phyloP scores from a whole-genome alignment of 129 eudicot genomes.

The Kitagawia praeruptora region DNA sequence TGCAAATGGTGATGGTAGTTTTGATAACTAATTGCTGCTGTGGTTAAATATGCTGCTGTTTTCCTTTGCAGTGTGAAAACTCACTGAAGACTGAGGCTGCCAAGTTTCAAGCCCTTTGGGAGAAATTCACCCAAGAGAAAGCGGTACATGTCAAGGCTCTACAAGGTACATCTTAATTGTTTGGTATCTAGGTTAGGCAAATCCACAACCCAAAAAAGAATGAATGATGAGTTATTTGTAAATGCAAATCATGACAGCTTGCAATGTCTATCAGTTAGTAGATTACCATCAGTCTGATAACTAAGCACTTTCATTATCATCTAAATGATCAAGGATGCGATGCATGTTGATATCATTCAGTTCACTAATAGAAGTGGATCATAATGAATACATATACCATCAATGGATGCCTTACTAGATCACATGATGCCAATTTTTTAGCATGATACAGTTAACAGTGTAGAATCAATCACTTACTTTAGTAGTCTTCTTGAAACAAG shows the following conservation, averaged over 20 bases:
- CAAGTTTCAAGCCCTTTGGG: constrained; percentile 72
- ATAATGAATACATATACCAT: not conserved
- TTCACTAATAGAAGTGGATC: not conserved
- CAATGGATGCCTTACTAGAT: not conserved
- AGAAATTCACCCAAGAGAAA: constrained; percentile 74
- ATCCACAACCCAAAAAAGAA: not conserved
- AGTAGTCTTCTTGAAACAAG: not conserved
- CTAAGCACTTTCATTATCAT: not conserved
- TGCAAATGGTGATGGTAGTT: constrained; percentile 12
- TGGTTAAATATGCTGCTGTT: constrained; percentile 10
- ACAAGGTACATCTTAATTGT: constrained; percentile 40
- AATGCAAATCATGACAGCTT: not conserved
- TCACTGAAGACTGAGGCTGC: constrained; percentile 68
- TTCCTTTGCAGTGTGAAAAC: constrained; percentile 71
- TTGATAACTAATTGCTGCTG: constrained; percentile 2
- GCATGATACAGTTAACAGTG: not conserved
- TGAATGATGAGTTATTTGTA: not conserved
- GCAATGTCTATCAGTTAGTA: not conserved
- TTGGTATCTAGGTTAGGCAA: constrained; percentile 1
- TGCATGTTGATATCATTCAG: not conserved
- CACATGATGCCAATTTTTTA: not conserved
- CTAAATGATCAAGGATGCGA: not conserved
- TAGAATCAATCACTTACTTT: not conserved
- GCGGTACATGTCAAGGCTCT: constrained; percentile 71
- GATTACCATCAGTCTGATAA: not conserved